Evolutionary conservation across 2,329 filamentous ascomycete genomes (phyloP), one percentile per base, ranked within the genome.

Genomic region (Cladosporium austrohemisphaericum): DNA sequence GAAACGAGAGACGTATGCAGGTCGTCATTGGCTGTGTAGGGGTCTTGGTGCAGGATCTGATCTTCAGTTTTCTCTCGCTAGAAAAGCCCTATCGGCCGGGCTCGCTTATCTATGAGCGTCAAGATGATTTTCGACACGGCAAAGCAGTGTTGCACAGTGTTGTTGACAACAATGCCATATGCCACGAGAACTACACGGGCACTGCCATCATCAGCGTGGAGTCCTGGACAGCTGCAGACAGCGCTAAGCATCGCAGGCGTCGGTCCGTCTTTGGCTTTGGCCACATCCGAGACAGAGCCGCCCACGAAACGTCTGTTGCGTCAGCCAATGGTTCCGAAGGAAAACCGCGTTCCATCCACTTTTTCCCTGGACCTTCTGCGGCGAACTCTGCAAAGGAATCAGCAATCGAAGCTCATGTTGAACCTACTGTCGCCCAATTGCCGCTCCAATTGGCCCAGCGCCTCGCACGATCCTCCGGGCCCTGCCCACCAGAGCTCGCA

Each of bases 311-410:
- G 11, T 14, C 13, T 22, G 16, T 35, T 26, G 32, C 19, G 8
- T 11, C 44, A 38, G 32, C 44, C 44, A 47, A 47, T 47, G 14
- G 16, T 11, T n/a, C 32, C 44, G 23, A 29, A 11, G 9, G 25
- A 36, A 37, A 38, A 29, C 23, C 44, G 25, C 44, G 16, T 38
- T 18, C 7, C 44, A 38, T 38, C 44, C 44, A 47, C 44, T 47
- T 47, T 47, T 47, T 11, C 19, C 23, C 44, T 47, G 44, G 44
- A 5, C 19, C 23, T 47, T 47, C 44, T 37, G 33, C 44, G 44
- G 44, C 44, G 44, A 47, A 47, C 44, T 47, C 44, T 47, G 44
- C 44, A 47, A 47, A 47, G 44, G 33, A 47, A 47, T 22, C 29
- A 35, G 20, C 19, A 16, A 18, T 18, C 10, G 19, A 13, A 23